These are phyloP conservation scores for Beauveria bassiana DNA, from an alignment of 2,329 filamentous ascomycete species.

Conservation along the genomic window DNA sequence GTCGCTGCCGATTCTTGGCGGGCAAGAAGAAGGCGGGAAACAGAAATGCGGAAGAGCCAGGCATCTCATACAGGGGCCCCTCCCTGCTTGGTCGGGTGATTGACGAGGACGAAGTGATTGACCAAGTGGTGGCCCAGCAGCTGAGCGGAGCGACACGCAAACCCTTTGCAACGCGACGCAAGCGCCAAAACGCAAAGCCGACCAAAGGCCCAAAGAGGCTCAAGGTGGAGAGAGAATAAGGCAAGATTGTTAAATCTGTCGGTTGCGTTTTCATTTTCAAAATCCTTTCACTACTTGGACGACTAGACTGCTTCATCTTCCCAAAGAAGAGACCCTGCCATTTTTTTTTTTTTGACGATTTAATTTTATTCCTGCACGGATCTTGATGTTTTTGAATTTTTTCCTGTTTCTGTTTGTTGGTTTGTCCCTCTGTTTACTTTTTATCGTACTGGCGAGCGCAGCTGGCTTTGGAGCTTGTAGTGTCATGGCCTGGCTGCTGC, in stretches of 20 bases:
- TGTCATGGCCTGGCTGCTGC: not conserved
- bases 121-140: slow-evolving; percentile 21
- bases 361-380: not conserved
- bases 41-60: slow-evolving; percentile 16
- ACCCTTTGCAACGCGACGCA: slow-evolving; percentile 11
- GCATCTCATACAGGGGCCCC: slow-evolving; percentile 4
- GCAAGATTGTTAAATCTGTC: not conserved
- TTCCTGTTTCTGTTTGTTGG: not conserved
- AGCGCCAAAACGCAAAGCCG: not conserved
- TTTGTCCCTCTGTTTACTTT: not conserved
- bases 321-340: slow-evolving; percentile 23
- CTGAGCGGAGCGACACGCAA: slow-evolving; percentile 19
- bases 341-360: slow-evolving; percentile 4
- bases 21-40: slow-evolving; percentile 1
- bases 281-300: not conserved
- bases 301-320: slow-evolving; percentile 28
- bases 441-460: not conserved
- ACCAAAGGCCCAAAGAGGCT: not conserved
- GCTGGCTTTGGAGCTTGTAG: not conserved
- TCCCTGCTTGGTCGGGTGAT: slow-evolving; percentile 1
- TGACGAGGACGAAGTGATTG: slow-evolving; percentile 27
- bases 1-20: slow-evolving; percentile 2
- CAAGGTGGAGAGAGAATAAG: not conserved
- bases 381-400: not conserved
- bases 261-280: slow-evolving; percentile 13